Base-by-base conservation (phyloP, 345 rosid species). In the Salix purpurea region DNA sequence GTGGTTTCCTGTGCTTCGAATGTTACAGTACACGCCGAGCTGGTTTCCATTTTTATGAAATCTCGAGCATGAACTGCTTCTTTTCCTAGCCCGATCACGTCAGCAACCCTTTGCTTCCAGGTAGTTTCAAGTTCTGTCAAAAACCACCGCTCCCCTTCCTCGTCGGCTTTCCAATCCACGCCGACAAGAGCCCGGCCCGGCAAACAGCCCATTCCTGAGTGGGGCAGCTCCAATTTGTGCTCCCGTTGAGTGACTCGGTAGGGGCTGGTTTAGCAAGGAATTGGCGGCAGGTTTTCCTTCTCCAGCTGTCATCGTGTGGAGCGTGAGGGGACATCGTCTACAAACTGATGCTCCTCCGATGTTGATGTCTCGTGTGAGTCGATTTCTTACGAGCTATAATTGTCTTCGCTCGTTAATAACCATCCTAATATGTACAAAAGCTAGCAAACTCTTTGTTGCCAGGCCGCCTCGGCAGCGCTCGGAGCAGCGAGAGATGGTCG, bases 41-140 rank as follows among this genome's bases (percentile, higher is more conserved):
- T 19, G 6, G 23, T 52, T 52, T 19, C 58, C 3, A 42, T 19
- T 6, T 52, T 19, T 52, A 52, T 52, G 9, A 19, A 52, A 19
- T 52, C 7, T 52, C 58, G 9, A 52, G 8, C 58, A 52, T 19
- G 23, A 52, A 52, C 58, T 36, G 37, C 46, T 42, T 11, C 46
- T 42, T 42, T 42, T 11, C 14, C 46, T 11, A 10, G 46, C 12
- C 10, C 9, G 13, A 50, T 50, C 56, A 6, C 6, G 39, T 48
- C 18, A 73, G 64, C 4, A 68, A 67, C 73, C 48, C 58, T 21
- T 13, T 7, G 16, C 34, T 21, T 52, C 18, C 30, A 37, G 52
- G 72, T 46, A 67, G 15, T 26, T 62, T 24, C 76, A 76, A 76
- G 54, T 10, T 70, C 58, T 40, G 58, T 62, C n/a, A 61, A 54